Evolutionary conservation across 108 stramenopile species (phyloP).

Genomic region (Conticribra weissflogii): DNA sequence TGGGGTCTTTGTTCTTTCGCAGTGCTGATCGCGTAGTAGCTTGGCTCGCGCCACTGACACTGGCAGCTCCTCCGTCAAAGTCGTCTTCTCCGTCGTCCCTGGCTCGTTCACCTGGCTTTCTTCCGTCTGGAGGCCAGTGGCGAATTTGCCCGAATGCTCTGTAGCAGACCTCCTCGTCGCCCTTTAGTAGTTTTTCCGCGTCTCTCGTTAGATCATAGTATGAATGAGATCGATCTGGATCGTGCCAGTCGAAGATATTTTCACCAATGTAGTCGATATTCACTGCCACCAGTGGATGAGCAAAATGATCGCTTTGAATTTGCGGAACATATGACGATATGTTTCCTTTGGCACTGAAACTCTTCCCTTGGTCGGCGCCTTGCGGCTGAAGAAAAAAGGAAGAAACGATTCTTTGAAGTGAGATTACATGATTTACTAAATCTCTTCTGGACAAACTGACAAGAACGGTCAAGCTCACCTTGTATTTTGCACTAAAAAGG

Average conservation of each 20-base stretch:
- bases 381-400: conserved; percentile 14
- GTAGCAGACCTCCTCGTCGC: conserved; percentile 43
- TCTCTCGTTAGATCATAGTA: conserved; percentile 81
- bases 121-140: conserved; percentile 46
- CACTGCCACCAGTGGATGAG: conserved; percentile 80
- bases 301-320: conserved; percentile 56
- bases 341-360: conserved; percentile 42
- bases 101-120: conserved; percentile 10
- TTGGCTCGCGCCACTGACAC: no score
- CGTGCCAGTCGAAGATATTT: conserved; percentile 77
- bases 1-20: conserved; percentile 23
- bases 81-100: conserved; percentile 11
- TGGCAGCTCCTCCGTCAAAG: no score
- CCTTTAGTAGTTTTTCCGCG: conserved; percentile 57
- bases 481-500: conserved; percentile 41
- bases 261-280: conserved; percentile 63
- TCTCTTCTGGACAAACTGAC: neutral
- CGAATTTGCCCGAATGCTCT: conserved; percentile 47
- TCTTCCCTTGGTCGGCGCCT: conserved; percentile 34
- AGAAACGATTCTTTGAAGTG: neutral
- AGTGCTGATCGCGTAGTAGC: conserved; percentile 54
- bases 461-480: conserved; percentile 18
- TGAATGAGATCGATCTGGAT: conserved; percentile 61
- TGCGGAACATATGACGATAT: conserved; percentile 76
- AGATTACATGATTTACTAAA: neutral